phyloP scores from a whole-genome alignment of 192 early-diverging fungal species.

The Cetraspora pellucida region DNA sequence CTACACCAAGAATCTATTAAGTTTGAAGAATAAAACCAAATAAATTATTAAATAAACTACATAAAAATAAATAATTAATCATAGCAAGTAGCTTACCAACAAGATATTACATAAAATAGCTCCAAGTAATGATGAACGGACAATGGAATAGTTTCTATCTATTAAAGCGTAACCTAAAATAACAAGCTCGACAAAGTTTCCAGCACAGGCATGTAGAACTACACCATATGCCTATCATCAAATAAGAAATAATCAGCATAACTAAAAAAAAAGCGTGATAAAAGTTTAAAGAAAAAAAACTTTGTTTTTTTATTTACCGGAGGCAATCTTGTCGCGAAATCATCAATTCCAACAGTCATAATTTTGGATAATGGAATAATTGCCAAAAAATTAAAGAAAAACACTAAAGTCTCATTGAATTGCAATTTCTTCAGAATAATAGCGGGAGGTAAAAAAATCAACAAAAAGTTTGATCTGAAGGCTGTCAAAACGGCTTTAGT shows the following conservation, averaged over 20 bases:
- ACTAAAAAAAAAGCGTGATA: neutral
- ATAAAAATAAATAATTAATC: neutral
- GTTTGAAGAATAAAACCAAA: neutral
- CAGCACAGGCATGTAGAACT: constrained; percentile 46
- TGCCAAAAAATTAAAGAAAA: constrained; percentile 32
- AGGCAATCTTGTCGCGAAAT: constrained; percentile 20
- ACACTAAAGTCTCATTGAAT: neutral
- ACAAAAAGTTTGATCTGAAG: constrained; percentile 31
- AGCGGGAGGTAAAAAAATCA: constrained; percentile 26
- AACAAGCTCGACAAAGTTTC: constrained; percentile 45
- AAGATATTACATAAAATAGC: constrained; percentile 92
- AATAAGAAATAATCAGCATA: neutral
- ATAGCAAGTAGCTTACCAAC: constrained; percentile 53
- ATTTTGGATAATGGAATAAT: constrained; percentile 32
- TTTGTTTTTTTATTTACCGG: neutral
- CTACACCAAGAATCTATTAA: constrained; percentile 63
- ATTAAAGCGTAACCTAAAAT: constrained; percentile 39
- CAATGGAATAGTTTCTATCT: constrained; percentile 39
- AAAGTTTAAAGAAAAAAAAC: neutral
- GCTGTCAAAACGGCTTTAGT: neutral
- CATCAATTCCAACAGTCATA: constrained; percentile 26
- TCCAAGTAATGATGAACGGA: constrained; percentile 71
- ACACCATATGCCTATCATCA: constrained; percentile 11
- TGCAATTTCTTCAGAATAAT: neutral
- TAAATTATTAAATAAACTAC: neutral